Percentiles rank a stretch among this genome's conserved stretches.
Evolutionary conservation across 768 basidiomycete genomes (phyloP).

Genomic region (Boletus rufocinnamomeus): DNA sequence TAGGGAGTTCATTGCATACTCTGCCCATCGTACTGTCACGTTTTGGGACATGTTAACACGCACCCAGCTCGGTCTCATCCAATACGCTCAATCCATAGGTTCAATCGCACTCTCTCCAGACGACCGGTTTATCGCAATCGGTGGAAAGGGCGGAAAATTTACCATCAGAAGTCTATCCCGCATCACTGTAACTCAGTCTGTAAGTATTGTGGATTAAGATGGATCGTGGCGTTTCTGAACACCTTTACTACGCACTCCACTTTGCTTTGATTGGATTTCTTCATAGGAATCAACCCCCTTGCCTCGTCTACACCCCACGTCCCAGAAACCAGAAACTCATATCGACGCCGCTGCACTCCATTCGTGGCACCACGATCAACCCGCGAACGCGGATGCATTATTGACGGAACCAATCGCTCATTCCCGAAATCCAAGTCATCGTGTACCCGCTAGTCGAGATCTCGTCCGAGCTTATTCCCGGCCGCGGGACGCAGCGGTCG

Average conservation of each 20-base stretch:
- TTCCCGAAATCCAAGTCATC: no score
- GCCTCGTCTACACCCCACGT: background rate
- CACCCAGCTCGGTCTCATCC: background rate
- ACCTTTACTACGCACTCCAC: background rate
- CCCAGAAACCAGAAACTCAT: background rate
- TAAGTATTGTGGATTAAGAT: background rate
- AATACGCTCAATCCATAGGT: background rate
- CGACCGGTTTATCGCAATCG: background rate
- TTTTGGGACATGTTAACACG: conserved; percentile 1
- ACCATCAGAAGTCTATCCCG: background rate
- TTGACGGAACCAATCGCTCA: no score
- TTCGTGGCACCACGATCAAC: no score
- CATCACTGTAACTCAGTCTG: no score
- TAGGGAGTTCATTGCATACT: background rate
- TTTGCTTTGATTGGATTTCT: background rate
- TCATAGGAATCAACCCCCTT: background rate
- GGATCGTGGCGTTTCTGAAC: background rate
- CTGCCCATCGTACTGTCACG: background rate
- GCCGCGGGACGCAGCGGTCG: no score
- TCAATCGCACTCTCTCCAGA: background rate
- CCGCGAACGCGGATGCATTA: no score
- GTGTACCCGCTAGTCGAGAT: no score
- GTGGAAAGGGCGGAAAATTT: background rate
- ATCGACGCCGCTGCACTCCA: no score
- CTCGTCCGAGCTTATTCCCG: no score